Evolutionary conservation across 768 basidiomycete genomes (phyloP).

Genomic region (Termitomyces sp.): DNA sequence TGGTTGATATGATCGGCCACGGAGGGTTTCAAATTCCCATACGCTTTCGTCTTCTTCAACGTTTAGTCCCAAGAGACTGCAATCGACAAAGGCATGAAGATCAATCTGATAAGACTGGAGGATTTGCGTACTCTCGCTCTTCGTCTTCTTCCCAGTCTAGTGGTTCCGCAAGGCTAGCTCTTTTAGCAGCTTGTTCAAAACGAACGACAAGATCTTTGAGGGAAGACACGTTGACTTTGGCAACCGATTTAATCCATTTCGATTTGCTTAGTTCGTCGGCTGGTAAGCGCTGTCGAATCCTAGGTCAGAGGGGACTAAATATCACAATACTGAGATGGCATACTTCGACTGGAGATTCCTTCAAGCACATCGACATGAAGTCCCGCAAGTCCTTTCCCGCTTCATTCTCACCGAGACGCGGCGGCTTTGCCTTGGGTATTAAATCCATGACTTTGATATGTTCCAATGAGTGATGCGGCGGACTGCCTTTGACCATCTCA

Average conservation of each 20-base stretch:
- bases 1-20: constrained; percentile 25
- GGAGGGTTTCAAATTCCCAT: constrained; percentile 78
- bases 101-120: background rate
- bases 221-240: constrained; percentile 59
- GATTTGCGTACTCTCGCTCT: constrained; percentile 39
- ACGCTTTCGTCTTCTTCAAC: constrained; percentile 33
- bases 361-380: constrained; percentile 78
- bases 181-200: constrained; percentile 69
- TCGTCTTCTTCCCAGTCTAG: constrained; percentile 71
- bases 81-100: background rate
- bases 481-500: constrained; percentile 95
- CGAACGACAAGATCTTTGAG: constrained; percentile 79
- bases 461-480: constrained; percentile 81
- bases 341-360: constrained; percentile 77
- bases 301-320: background rate
- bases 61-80: constrained; percentile 16
- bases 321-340: constrained; percentile 15
- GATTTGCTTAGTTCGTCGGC: constrained; percentile 86
- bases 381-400: constrained; percentile 85
- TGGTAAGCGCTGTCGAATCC: constrained; percentile 56
- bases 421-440: constrained; percentile 81
- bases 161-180: constrained; percentile 71
- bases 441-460: constrained; percentile 83
- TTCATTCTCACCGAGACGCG: constrained; percentile 68
- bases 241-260: constrained; percentile 82